A percentile compares a stretch with the other conserved stretches of the same genome.
phyloP scores from a whole-genome alignment of 257 asterid species.

The Solanum bulbocastanum region DNA sequence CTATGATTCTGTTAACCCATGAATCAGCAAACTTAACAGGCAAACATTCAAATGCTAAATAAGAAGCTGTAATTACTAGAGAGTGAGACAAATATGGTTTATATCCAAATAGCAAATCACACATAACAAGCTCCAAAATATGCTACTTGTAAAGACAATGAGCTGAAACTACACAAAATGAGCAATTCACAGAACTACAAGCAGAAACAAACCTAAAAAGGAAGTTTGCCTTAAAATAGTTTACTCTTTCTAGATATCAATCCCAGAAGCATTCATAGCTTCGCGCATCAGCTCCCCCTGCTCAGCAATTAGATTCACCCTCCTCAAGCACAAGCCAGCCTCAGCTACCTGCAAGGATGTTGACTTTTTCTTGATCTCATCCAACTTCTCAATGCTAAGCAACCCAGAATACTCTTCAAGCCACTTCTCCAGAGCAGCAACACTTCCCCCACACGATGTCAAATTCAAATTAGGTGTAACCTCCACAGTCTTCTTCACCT shows the following conservation, averaged over 20 bases:
- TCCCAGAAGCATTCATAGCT: constrained; percentile 5
- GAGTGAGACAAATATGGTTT: neutral
- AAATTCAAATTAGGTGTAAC: neutral
- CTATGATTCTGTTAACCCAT: neutral
- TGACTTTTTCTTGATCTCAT: constrained; percentile 31
- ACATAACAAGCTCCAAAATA: neutral
- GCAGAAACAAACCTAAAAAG: neutral
- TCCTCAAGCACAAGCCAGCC: constrained; percentile 11
- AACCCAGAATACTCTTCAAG: constrained; percentile 12
- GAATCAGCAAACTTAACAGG: neutral
- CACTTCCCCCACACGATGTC: neutral
- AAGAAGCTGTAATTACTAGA: neutral
- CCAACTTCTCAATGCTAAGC: constrained; percentile 16
- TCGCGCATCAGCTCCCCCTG: constrained; percentile 26
- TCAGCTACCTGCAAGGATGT: constrained; percentile 19
- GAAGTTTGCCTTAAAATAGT: neutral
- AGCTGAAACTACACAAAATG: neutral
- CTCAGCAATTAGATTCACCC: constrained; percentile 18
- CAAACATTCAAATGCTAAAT: neutral
- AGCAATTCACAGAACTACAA: neutral
- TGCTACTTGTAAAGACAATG: neutral
- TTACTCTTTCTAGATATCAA: neutral
- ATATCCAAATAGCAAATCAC: neutral
- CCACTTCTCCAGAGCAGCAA: constrained; percentile 20
- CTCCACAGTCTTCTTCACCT: constrained; percentile 2